Percentiles rank a stretch among this genome's conserved stretches.
Conservation (phyloP, 805 yeast genomes). For the Starmerella floricola region DNA sequence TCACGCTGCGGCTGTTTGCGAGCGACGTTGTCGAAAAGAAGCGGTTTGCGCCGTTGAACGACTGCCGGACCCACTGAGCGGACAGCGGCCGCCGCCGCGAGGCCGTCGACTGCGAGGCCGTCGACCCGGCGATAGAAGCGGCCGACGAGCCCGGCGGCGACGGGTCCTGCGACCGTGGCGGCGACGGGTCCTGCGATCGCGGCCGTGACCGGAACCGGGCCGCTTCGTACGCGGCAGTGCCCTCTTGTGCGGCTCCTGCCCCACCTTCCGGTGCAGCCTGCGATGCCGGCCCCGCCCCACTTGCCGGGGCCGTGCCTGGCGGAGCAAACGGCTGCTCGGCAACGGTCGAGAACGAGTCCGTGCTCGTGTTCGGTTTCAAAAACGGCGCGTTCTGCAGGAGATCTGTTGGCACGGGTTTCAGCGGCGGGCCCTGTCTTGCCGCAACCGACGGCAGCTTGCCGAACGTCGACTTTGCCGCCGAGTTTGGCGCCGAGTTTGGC, state of each 20-base stretch:
- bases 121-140: neutral
- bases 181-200: neutral
- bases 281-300: no score
- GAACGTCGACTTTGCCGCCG: neutral
- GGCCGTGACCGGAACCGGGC: neutral
- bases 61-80: constrained; percentile 13
- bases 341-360: neutral
- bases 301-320: no score
- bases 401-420: neutral
- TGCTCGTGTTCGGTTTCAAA: neutral
- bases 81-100: constrained; percentile 13
- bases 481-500: no score
- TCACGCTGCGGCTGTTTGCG: neutral
- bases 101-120: constrained; percentile 2
- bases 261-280: no score
- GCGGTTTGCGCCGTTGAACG: constrained; percentile 10
- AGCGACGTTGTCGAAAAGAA: constrained; percentile 10
- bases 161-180: neutral
- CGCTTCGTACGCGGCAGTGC: neutral
- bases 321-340: neutral
- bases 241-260: no score
- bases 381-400: neutral
- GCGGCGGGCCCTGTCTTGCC: constrained; percentile 3
- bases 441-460: neutral
- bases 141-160: neutral